phyloP scores from a whole-genome alignment of 1,284 basidiomycete species.

The Cutaneotrichosporon daszewskae region DNA sequence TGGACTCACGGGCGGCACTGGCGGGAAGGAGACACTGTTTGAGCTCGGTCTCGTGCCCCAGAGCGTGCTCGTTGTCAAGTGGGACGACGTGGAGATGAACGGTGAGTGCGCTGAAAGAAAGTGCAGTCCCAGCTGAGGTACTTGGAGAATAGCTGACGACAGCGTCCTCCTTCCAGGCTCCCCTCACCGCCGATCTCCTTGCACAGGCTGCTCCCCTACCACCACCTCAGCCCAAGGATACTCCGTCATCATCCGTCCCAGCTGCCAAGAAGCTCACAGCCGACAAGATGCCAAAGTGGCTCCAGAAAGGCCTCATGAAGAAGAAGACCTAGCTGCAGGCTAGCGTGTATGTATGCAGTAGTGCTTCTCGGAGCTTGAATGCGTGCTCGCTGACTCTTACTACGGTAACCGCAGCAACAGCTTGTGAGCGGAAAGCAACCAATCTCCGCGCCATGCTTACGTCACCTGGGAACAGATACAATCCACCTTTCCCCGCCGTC shows the following conservation, averaged over 20 bases:
- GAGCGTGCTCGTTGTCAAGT: conserved; percentile 42
- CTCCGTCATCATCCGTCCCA: neutral
- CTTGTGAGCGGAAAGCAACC: too few species aligned
- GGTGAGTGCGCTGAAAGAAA: conserved; percentile 30
- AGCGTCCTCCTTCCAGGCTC: conserved; percentile 37
- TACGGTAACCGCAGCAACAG: too few species aligned
- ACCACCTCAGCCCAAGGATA: conserved; percentile 16
- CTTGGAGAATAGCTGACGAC: neutral
- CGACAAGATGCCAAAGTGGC: conserved; percentile 19
- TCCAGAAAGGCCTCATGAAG: conserved; percentile 46
- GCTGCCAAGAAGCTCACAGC: conserved; percentile 31
- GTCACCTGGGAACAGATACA: too few species aligned
- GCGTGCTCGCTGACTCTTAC: neutral
- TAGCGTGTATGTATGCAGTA: neutral
- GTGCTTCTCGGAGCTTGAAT: neutral
- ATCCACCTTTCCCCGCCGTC: too few species aligned
- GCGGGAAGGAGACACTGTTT: conserved; percentile 34
- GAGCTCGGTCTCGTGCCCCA: conserved; percentile 46
- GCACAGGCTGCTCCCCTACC: conserved; percentile 40
- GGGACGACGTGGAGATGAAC: conserved; percentile 44
- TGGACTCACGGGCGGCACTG: conserved; percentile 34
- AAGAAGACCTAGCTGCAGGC: conserved; percentile 22
- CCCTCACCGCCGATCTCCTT: conserved; percentile 35
- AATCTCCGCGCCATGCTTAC: too few species aligned
- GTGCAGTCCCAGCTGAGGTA: neutral